phyloP scores from a whole-genome alignment of 106 monocot species.

The Xerophyta viscosa region DNA sequence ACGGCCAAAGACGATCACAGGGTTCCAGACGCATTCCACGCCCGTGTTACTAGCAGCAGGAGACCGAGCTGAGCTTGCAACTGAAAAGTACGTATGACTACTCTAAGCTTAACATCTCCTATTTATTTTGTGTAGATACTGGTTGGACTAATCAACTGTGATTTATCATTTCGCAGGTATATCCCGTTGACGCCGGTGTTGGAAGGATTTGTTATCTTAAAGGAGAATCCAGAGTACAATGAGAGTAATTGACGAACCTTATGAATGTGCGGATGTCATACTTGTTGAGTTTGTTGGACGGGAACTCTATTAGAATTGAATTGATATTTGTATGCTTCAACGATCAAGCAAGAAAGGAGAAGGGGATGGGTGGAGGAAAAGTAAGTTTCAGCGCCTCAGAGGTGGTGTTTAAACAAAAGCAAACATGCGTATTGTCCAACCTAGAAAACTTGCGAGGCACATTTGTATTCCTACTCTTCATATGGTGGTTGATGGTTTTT shows the following conservation, averaged over 20 bases:
- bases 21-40: conserved; percentile 94
- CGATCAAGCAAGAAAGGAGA: too few relatives aligned
- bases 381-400: too few relatives aligned
- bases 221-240: conserved; percentile 78
- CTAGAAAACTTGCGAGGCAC: too few relatives aligned
- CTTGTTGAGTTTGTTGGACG: background rate
- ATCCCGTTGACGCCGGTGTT: conserved; percentile 67
- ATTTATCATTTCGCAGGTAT: conserved; percentile 53
- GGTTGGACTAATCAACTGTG: background rate
- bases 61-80: conserved; percentile 94
- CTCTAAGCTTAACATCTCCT: background rate
- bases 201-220: conserved; percentile 97
- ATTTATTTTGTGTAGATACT: background rate
- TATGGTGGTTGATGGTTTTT: too few relatives aligned
- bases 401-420: too few relatives aligned
- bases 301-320: background rate
- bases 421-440: too few relatives aligned
- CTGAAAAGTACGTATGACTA: conserved; percentile 65
- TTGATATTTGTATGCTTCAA: too few relatives aligned
- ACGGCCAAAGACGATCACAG: conserved; percentile 89
- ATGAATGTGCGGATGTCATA: background rate
- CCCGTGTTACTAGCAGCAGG: conserved; percentile 94
- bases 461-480: too few relatives aligned
- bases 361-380: too few relatives aligned
- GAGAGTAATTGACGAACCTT: conserved; percentile 31